Percentiles rank a stretch among this genome's conserved stretches.
Evolutionary conservation across 1,139 yeast species (phyloP).

Genomic region (Yarrowia galli): DNA sequence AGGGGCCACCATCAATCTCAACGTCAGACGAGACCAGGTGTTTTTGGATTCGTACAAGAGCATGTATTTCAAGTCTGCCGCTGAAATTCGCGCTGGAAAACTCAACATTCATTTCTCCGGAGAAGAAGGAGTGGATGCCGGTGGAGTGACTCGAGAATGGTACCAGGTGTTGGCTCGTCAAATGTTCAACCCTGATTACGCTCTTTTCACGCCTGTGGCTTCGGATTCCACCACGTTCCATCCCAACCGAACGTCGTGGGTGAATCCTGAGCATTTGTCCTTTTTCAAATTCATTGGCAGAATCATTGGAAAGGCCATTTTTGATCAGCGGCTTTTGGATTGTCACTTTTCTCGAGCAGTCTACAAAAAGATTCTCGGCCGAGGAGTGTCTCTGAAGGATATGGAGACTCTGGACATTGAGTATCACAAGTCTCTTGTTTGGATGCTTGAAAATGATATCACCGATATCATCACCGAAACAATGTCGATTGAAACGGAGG

Average conservation of each 20-base stretch:
- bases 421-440: constrained; percentile 86
- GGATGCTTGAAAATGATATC: constrained; percentile 97
- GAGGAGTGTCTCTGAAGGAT: constrained; percentile 84
- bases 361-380: constrained; percentile 83
- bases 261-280: constrained; percentile 90
- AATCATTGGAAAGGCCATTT: constrained; percentile 92
- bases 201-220: constrained; percentile 89
- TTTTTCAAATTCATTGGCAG: constrained; percentile 95
- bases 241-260: constrained; percentile 91
- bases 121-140: constrained; percentile 97
- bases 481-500: constrained; percentile 91
- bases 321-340: constrained; percentile 85
- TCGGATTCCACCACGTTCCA: constrained; percentile 94
- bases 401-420: constrained; percentile 95
- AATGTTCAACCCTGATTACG: constrained; percentile 97
- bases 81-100: constrained; percentile 75
- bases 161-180: constrained; percentile 92
- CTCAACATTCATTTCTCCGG: constrained; percentile 85
- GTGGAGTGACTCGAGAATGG: constrained; percentile 98
- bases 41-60: constrained; percentile 90
- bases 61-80: constrained; percentile 78
- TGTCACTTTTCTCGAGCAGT: constrained; percentile 97
- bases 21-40: constrained; percentile 87
- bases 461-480: constrained; percentile 97
- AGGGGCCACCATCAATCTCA: constrained; percentile 64